These are phyloP conservation scores for Populus hybrid DNA, from an alignment of 441 rosid species.

Conservation along the genomic window DNA sequence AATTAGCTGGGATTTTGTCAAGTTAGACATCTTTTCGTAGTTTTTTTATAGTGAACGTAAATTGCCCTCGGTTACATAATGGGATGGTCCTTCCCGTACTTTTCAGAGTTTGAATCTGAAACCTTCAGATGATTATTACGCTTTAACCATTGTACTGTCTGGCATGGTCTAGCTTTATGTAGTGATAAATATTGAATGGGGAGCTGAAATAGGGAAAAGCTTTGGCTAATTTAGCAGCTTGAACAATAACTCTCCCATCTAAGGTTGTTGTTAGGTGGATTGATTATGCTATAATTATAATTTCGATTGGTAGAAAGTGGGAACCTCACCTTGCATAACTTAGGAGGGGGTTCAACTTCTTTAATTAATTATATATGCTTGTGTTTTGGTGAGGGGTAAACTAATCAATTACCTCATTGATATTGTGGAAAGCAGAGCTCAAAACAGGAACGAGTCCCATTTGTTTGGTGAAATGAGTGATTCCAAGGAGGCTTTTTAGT, in stretches of 20 bases:
- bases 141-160: background rate
- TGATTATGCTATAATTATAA: background rate
- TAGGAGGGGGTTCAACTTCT: background rate
- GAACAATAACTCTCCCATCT: background rate
- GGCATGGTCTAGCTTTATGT: background rate
- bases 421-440: conserved; percentile 65
- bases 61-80: background rate
- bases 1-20: too few relatives aligned
- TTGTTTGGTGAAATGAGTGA: conserved; percentile 71
- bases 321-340: background rate
- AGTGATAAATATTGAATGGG: background rate
- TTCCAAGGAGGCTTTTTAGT: conserved; percentile 82
- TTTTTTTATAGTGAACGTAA: too few relatives aligned
- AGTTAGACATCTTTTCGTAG: too few relatives aligned
- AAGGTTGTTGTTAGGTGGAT: background rate
- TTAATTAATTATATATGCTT: background rate
- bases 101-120: background rate
- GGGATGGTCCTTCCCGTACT: background rate
- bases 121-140: background rate
- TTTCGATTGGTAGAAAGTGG: background rate
- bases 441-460: conserved; percentile 78
- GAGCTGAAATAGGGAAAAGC: background rate
- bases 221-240: background rate
- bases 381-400: background rate
- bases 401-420: conserved; percentile 48